Evolutionary conservation across 2,329 filamentous ascomycete species (phyloP).

Genomic region (Exserohilum rostratum): DNA sequence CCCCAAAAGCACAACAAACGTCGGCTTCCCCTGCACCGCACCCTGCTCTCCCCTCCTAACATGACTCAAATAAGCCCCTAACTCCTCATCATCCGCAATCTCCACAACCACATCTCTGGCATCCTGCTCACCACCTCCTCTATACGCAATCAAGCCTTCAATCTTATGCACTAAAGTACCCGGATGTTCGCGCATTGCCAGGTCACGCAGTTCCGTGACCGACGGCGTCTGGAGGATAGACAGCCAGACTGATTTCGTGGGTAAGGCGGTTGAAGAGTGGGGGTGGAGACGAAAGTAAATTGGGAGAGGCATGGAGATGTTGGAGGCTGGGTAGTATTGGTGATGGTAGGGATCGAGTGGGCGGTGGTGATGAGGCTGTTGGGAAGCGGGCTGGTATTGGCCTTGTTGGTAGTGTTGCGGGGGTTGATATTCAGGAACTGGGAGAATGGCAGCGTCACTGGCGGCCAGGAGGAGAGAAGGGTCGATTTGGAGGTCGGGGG

Average conservation of each 20-base stretch:
- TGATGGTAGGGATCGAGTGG: slow-evolving; percentile 9
- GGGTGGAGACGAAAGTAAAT: slow-evolving; percentile 46
- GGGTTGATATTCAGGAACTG: slow-evolving; percentile 27
- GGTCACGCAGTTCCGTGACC: slow-evolving; percentile 66
- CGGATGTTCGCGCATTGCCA: slow-evolving; percentile 66
- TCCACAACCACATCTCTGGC: slow-evolving; percentile 67
- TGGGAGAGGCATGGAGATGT: slow-evolving; percentile 58
- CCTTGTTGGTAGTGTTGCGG: slow-evolving; percentile 18
- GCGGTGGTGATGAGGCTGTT: slow-evolving; percentile 18
- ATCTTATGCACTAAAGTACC: slow-evolving; percentile 65
- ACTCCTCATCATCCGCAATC: slow-evolving; percentile 73
- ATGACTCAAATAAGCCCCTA: slow-evolving; percentile 73
- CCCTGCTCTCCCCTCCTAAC: slow-evolving; percentile 40
- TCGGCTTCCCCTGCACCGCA: slow-evolving; percentile 59
- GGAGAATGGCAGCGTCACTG: slow-evolving; percentile 53
- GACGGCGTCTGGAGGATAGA: slow-evolving; percentile 65
- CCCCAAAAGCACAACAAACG: slow-evolving; percentile 54
- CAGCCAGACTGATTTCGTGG: slow-evolving; percentile 65
- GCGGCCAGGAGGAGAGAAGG: slow-evolving; percentile 66
- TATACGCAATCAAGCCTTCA: slow-evolving; percentile 67
- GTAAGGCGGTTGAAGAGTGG: slow-evolving; percentile 61
- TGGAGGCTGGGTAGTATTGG: slow-evolving; percentile 17
- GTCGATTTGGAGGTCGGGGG: slow-evolving; percentile 66
- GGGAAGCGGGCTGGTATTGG: slow-evolving; percentile 41
- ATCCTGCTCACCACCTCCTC: slow-evolving; percentile 11